phyloP scores from a whole-genome alignment of 140 eudicot genomes.

The Stevia rebaudiana region DNA sequence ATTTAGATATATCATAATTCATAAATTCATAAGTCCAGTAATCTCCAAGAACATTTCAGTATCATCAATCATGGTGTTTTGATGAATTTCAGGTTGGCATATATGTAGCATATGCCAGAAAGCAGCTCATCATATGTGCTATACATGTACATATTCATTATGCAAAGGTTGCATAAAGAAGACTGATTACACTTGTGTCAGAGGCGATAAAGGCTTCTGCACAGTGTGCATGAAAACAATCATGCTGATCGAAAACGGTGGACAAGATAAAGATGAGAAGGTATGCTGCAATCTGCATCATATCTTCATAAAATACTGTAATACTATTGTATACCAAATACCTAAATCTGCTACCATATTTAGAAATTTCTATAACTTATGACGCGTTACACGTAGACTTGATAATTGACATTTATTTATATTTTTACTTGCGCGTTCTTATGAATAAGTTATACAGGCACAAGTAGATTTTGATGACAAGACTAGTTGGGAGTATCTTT shows the following conservation, averaged over 20 bases:
- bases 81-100: constrained; percentile 81
- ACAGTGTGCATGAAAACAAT: constrained; percentile 72
- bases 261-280: constrained; percentile 57
- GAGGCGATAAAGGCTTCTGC: constrained; percentile 92
- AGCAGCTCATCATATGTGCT: constrained; percentile 79
- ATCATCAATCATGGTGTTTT: constrained; percentile 16
- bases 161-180: constrained; percentile 76
- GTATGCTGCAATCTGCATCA: constrained; percentile 32
- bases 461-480: constrained; percentile 91
- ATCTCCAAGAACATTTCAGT: neutral
- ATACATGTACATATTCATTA: constrained; percentile 80
- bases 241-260: constrained; percentile 74
- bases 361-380: neutral
- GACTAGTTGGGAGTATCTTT: constrained; percentile 92
- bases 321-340: neutral
- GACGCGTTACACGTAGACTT: constrained; percentile 2
- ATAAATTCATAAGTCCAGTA: neutral
- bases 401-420: neutral
- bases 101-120: constrained; percentile 75
- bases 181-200: constrained; percentile 60
- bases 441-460: constrained; percentile 43
- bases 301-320: neutral
- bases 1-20: neutral
- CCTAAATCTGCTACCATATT: neutral
- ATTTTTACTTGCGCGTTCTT: constrained; percentile 6